Evolutionary conservation across 2,329 filamentous ascomycete species (phyloP), one percentile per base, ranked within the genome.

Genomic region (Coniochaeta hoffmannii): DNA sequence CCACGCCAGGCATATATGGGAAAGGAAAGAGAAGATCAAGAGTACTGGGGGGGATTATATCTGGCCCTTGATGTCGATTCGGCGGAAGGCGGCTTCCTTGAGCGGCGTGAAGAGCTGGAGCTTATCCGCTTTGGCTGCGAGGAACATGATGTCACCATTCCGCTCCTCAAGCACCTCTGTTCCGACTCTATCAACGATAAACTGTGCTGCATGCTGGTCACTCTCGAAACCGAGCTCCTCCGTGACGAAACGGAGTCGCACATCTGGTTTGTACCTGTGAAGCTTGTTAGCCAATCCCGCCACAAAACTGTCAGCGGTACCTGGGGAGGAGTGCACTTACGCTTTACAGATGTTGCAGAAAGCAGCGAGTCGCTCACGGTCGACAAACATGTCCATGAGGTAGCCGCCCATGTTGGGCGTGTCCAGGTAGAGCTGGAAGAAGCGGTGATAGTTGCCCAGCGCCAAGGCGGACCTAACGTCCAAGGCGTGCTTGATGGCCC

Each of bases 311-410:
- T 24, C 10, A n/a, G n/a, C n/a, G n/a, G n/a, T n/a, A n/a, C n/a
- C n/a, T n/a, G 5, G 22, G 19, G n/a, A 11, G 3, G 35, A 17
- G 35, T 57, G 14, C n/a, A 84, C 93, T 77, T 76, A 99, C 94
- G 89, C 86, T 89, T 83, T 95, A 82, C 91, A 96, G 64, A 99
- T 94, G 70, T 87, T 90, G 70, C 90, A 87, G 68, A 99, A 76
- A 62, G 94, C 94, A 68, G 88, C 86, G 62, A 99, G 83, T 65
- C 94, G 89, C 77, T 99, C 93, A 68, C 94, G 87, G 66, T 86
- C 86, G 70, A 97, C 88, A 77, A 99, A 97, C 90, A 96, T 97
- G 76, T 99, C 94, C 89, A 99, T 96, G 53, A 99, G 82, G 73
- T 97, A 97, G 64, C 89, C 91, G 59, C 94, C 93, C 92, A 99